Percentiles rank a stretch among this genome's conserved stretches.
Evolutionary conservation across 192 early-diverging fungal species (phyloP).

Genomic region (Entomortierella lignicola): DNA sequence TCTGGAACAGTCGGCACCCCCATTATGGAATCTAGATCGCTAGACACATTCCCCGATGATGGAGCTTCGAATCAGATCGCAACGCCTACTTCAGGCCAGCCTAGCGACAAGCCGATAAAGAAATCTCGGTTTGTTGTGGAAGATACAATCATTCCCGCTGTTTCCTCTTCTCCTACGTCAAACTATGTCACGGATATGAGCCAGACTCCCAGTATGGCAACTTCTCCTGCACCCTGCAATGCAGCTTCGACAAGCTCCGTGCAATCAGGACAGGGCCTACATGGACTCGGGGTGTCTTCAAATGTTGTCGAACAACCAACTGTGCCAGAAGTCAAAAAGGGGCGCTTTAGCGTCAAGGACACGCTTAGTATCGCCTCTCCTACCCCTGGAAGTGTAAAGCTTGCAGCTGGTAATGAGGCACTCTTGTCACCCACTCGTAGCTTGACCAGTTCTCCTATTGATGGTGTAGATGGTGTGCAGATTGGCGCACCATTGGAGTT

Average conservation of each 20-base stretch:
- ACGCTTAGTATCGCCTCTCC: conserved; percentile 38
- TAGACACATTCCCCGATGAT: conserved; percentile 17
- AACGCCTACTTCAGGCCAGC: conserved; percentile 9
- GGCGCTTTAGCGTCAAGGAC: conserved; percentile 78
- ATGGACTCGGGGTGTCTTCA: conserved; percentile 32
- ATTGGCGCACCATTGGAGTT: conserved; percentile 13
- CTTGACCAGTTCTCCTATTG: conserved; percentile 38
- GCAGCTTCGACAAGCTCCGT: conserved; percentile 10
- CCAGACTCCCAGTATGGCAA: conserved; percentile 12
- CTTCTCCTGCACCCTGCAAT: conserved; percentile 13
- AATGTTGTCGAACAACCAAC: background rate
- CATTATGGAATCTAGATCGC: conserved; percentile 9
- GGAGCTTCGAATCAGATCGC: background rate
- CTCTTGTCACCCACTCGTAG: conserved; percentile 43
- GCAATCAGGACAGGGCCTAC: conserved; percentile 24
- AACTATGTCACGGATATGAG: conserved; percentile 17
- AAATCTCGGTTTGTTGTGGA: conserved; percentile 62
- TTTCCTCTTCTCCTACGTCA: conserved; percentile 16
- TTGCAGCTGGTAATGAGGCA: conserved; percentile 6
- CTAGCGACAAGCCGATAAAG: conserved; percentile 37
- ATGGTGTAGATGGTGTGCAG: conserved; percentile 37
- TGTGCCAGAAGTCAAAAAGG: conserved; percentile 69
- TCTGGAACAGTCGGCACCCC: background rate
- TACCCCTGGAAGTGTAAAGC: conserved; percentile 16
- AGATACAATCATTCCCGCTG: conserved; percentile 18